These are phyloP conservation scores for Rubroboletus satanas DNA, from an alignment of 768 basidiomycete species.

Conservation along the genomic window DNA sequence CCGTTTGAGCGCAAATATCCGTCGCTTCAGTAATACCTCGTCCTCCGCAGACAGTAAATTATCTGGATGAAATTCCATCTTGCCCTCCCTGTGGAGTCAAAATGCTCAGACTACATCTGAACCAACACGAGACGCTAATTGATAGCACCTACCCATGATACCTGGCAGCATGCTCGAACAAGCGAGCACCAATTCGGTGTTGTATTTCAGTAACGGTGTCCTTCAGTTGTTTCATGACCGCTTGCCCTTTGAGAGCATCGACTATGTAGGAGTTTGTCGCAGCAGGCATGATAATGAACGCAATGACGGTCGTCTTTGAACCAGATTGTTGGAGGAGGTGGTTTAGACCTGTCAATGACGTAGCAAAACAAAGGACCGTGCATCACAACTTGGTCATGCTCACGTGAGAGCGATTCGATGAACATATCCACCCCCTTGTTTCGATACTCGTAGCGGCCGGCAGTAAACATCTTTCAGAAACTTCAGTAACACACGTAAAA, in stretches of 20 bases:
- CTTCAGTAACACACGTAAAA: conserved; percentile 3
- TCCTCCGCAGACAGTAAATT: conserved; percentile 87
- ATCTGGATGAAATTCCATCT: conserved; percentile 67
- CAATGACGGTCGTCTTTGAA: conserved; percentile 83
- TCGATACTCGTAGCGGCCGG: conserved; percentile 98
- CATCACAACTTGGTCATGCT: conserved; percentile 21
- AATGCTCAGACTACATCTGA: background rate
- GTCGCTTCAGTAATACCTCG: conserved; percentile 89
- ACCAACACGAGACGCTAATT: background rate
- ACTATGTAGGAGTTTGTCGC: conserved; percentile 94
- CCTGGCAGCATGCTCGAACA: conserved; percentile 92
- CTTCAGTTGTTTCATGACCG: conserved; percentile 92
- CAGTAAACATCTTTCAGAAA: conserved; percentile 81
- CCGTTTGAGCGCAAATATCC: conserved; percentile 94
- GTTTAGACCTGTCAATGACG: conserved; percentile 45
- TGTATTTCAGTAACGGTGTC: conserved; percentile 97
- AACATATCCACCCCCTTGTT: conserved; percentile 99
- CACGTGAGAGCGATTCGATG: conserved; percentile 92
- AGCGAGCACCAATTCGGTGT: conserved; percentile 82
- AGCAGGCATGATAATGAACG: conserved; percentile 99
- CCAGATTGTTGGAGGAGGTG: conserved; percentile 56
- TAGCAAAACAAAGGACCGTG: background rate
- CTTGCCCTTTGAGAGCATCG: conserved; percentile 95
- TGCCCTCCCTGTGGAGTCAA: conserved; percentile 53
- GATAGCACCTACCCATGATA: conserved; percentile 73